Evolutionary conservation across 352 stramenopile genomes (phyloP).

Genomic region (Phytopythium cucurbitacearum): DNA sequence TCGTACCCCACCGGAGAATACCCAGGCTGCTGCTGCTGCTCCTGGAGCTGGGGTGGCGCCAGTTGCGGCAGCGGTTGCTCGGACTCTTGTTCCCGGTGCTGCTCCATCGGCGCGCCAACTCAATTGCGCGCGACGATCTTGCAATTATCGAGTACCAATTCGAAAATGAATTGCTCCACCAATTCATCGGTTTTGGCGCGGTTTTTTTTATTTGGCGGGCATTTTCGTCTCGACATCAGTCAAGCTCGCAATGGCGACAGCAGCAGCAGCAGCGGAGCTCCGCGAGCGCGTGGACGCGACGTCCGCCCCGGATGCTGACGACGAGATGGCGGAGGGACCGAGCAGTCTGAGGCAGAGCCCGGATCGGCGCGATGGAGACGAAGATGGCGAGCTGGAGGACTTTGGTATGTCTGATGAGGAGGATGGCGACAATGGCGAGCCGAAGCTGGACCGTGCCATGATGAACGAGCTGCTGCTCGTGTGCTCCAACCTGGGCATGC

Average conservation of each 20-base stretch:
- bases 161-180: too few species aligned
- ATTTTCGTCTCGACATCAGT: background rate
- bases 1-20: constrained; percentile 14
- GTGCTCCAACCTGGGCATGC: constrained; percentile 84
- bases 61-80: constrained; percentile 3
- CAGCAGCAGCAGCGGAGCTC: background rate
- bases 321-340: background rate
- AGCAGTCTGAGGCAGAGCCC: background rate
- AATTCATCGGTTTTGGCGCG: constrained; percentile 5
- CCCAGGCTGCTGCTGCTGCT: constrained; percentile 6
- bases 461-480: constrained; percentile 86
- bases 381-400: constrained; percentile 51
- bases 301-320: background rate
- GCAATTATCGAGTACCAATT: background rate
- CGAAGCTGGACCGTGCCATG: constrained; percentile 67
- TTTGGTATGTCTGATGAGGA: constrained; percentile 56
- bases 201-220: constrained; percentile 14
- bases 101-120: constrained; percentile 4
- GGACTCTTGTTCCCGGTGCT: constrained; percentile 8
- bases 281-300: constrained; percentile 6
- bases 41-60: constrained; percentile 6
- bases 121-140: background rate
- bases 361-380: constrained; percentile 9
- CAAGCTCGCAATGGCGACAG: constrained; percentile 11
- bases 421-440: constrained; percentile 15